A percentile compares a stretch with the other conserved stretches of the same genome.
These are phyloP conservation scores for Arthroderma sp. DNA, from an alignment of 2,329 filamentous ascomycete genomes.

Conservation along the genomic window DNA sequence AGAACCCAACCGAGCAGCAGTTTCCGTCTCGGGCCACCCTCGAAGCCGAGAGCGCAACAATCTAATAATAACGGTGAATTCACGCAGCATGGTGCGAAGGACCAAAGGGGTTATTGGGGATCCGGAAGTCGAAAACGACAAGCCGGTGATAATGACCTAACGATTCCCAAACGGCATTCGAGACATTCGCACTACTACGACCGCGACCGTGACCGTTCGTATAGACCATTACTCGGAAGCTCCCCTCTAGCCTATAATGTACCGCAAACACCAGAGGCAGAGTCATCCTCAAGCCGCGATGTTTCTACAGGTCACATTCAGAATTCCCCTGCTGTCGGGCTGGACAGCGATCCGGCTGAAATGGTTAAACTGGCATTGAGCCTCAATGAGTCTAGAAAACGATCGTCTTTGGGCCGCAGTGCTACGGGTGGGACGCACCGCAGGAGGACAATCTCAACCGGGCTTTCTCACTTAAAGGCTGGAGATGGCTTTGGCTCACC, in stretches of 20 bases:
- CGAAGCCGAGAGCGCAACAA: no score
- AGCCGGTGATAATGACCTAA: no score
- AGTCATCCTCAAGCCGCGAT: background rate
- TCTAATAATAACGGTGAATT: no score
- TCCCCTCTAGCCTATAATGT: background rate
- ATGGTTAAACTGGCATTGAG: conserved; percentile 89
- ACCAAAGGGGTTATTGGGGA: background rate
- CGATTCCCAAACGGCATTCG: background rate
- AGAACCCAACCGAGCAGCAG: conserved; percentile 8
- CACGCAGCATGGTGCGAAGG: background rate
- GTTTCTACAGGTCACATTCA: background rate
- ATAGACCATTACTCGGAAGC: conserved; percentile 1
- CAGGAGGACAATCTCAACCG: background rate
- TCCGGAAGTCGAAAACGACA: background rate
- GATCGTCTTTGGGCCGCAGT: conserved; percentile 5
- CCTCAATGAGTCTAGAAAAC: conserved; percentile 57
- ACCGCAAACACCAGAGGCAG: background rate
- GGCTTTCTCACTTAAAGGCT: no score
- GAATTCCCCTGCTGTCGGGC: conserved; percentile 14
- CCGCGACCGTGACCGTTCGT: background rate
- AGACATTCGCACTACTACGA: no score
- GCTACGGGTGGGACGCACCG: conserved; percentile 2
- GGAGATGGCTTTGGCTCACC: no score
- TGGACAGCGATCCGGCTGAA: conserved; percentile 68
- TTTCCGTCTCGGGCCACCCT: conserved; percentile 9